Evolutionary conservation across 1,139 yeast genomes (phyloP).

Genomic region (Yamadazyma pseudoaaseri): DNA sequence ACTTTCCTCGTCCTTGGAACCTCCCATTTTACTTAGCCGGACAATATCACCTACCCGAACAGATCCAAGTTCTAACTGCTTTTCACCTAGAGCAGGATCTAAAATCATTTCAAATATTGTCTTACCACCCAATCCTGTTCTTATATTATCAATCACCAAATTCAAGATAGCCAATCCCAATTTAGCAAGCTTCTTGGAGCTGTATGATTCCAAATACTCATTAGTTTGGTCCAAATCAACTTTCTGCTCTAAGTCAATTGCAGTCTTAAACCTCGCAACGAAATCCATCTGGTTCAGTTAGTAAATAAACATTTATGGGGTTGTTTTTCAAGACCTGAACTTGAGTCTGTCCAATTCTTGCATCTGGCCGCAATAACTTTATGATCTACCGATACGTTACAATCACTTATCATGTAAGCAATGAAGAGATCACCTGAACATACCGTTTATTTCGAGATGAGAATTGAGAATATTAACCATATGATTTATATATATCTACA

Average conservation of each 20-base stretch:
- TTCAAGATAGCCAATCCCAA: slow-evolving; percentile 77
- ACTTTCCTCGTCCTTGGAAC: slow-evolving; percentile 11
- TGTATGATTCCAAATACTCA: slow-evolving; percentile 44
- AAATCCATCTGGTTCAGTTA: slow-evolving; percentile 17
- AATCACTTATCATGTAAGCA: slow-evolving; percentile 10
- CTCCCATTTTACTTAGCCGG: slow-evolving; percentile 39
- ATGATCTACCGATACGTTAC: slow-evolving; percentile 11
- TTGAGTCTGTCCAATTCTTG: slow-evolving; percentile 9
- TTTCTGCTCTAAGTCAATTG: slow-evolving; percentile 55
- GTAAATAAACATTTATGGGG: slow-evolving; percentile 6
- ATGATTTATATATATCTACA: no score
- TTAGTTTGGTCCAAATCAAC: slow-evolving; percentile 60
- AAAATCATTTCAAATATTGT: slow-evolving; percentile 62
- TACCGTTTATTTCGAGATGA: slow-evolving; percentile 2
- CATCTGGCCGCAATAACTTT: slow-evolving; percentile 15
- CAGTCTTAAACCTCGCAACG: slow-evolving; percentile 46
- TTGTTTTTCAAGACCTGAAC: slow-evolving; percentile 28
- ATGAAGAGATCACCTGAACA: slow-evolving; percentile 1
- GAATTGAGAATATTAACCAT: slow-evolving; percentile 3
- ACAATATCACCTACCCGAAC: slow-evolving; percentile 81
- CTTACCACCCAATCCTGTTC: slow-evolving; percentile 83
- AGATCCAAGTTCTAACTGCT: slow-evolving; percentile 53
- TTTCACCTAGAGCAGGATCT: slow-evolving; percentile 53
- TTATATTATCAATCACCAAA: slow-evolving; percentile 54
- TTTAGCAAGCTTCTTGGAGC: slow-evolving; percentile 65